Evolutionary conservation across 352 stramenopile genomes (phyloP).

Genomic region (Phytophthora litchii): DNA sequence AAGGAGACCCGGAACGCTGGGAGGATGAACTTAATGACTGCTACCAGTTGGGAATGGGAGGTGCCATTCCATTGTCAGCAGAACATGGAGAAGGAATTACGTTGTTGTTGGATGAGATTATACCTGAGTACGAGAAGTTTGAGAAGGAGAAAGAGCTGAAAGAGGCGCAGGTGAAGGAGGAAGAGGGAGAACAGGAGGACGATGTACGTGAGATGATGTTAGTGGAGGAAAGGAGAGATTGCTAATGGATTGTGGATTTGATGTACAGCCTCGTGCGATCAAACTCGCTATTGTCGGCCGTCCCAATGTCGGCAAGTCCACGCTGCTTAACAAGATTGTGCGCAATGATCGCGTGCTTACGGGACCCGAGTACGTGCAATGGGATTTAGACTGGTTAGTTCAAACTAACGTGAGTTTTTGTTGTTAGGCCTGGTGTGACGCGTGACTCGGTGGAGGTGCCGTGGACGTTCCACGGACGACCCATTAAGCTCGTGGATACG

Average conservation of each 20-base stretch:
- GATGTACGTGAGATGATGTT: slow-evolving; percentile 45
- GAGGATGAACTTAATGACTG: slow-evolving; percentile 76
- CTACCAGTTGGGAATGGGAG: slow-evolving; percentile 74
- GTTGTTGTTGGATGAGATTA: slow-evolving; percentile 71
- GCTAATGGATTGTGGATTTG: slow-evolving; percentile 11
- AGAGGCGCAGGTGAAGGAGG: slow-evolving; percentile 27
- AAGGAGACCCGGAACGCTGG: slow-evolving; percentile 72
- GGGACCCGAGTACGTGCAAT: slow-evolving; percentile 69
- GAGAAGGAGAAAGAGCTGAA: slow-evolving; percentile 57
- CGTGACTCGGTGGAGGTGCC: slow-evolving; percentile 83
- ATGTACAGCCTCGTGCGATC: slow-evolving; percentile 56
- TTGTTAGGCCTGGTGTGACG: slow-evolving; percentile 72
- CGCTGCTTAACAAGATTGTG: slow-evolving; percentile 83
- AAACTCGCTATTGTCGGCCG: slow-evolving; percentile 83
- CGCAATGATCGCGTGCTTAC: slow-evolving; percentile 82
- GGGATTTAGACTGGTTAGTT: neutral
- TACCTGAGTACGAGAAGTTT: slow-evolving; percentile 70
- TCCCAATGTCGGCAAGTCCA: slow-evolving; percentile 85
- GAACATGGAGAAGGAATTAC: slow-evolving; percentile 82
- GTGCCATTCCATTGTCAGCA: slow-evolving; percentile 71
- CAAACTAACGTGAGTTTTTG: slow-evolving; percentile 3
- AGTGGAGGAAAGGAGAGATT: neutral
- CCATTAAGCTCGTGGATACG: slow-evolving; percentile 85
- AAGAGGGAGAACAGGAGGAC: slow-evolving; percentile 52
- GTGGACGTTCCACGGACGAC: slow-evolving; percentile 72